phyloP scores from a whole-genome alignment of 768 basidiomycete genomes.

The Russula griseocarnosa region DNA sequence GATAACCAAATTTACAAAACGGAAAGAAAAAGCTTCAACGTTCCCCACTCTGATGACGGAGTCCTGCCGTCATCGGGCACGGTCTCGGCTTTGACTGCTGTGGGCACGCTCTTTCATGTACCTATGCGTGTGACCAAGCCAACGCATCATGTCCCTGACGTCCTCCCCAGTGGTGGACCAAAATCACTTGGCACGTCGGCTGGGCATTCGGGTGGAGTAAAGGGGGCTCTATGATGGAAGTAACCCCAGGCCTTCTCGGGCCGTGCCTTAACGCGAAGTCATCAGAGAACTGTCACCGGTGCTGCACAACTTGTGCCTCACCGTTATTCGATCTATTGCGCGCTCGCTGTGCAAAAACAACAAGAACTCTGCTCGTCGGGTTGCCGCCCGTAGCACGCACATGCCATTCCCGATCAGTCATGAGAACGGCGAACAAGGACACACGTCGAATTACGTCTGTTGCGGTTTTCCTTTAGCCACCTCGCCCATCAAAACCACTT shows the following conservation, averaged over 20 bases:
- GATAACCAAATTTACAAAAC: neutral
- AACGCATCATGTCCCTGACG: neutral
- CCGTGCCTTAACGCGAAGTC: neutral
- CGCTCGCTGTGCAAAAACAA: neutral
- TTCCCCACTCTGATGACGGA: neutral
- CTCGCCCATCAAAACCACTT: neutral
- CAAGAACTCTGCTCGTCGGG: neutral
- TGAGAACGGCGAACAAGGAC: neutral
- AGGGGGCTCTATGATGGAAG: constrained; percentile 14
- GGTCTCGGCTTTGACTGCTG: neutral
- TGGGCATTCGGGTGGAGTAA: neutral
- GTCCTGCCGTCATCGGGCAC: neutral
- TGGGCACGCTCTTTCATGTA: neutral
- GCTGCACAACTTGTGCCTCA: neutral
- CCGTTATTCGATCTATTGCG: neutral
- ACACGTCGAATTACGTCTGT: constrained; percentile 6
- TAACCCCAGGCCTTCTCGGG: neutral
- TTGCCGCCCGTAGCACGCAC: neutral
- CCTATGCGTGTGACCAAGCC: no score
- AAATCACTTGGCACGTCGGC: neutral
- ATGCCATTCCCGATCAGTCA: neutral
- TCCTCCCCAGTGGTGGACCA: neutral
- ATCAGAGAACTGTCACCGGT: neutral
- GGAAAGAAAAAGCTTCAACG: neutral
- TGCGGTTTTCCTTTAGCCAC: neutral